Conservation (phyloP, 2,329 filamentous ascomycete genomes). For the Aureobasidium melanogenum region DNA sequence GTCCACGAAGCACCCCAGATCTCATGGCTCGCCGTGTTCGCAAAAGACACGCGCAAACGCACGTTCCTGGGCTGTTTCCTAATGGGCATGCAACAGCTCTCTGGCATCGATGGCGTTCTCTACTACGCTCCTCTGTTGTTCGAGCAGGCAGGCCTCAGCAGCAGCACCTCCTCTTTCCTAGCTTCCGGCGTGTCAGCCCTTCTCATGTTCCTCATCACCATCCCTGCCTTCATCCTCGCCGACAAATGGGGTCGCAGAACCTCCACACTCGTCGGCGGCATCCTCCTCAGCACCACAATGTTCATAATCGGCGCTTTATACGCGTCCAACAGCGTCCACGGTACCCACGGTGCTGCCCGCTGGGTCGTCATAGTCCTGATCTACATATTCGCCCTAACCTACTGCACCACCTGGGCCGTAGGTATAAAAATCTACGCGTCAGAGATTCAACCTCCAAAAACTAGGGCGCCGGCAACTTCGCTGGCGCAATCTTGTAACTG, state of each 20-base stretch:
- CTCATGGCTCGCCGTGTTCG: neutral
- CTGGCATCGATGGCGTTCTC: slow-evolving; percentile 50
- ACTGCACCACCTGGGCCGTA: slow-evolving; percentile 44
- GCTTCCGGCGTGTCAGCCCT: slow-evolving; percentile 54
- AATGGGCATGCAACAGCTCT: slow-evolving; percentile 46
- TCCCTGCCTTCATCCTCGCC: slow-evolving; percentile 47
- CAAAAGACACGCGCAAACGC: slow-evolving; percentile 17
- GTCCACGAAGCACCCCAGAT: neutral
- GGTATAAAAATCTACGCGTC: slow-evolving; percentile 47
- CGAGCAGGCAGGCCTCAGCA: slow-evolving; percentile 48
- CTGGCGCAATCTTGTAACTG: slow-evolving; percentile 46
- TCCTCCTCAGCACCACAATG: slow-evolving; percentile 38
- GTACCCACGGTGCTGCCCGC: slow-evolving; percentile 27
- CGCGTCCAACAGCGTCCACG: slow-evolving; percentile 33
- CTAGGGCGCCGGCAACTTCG: slow-evolving; percentile 45
- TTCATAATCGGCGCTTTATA: slow-evolving; percentile 41
- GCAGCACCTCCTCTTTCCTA: slow-evolving; percentile 47
- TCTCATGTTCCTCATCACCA: slow-evolving; percentile 48
- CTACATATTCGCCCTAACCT: slow-evolving; percentile 40
- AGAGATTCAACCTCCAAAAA: slow-evolving; percentile 48
- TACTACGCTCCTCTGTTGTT: slow-evolving; percentile 56
- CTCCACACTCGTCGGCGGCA: slow-evolving; percentile 48
- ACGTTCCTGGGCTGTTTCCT: slow-evolving; percentile 45
- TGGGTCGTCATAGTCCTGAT: slow-evolving; percentile 44
- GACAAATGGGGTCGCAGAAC: slow-evolving; percentile 51